Percentiles rank a stretch among this genome's conserved stretches.
These are phyloP conservation scores for Globisporangium solare DNA, from an alignment of 352 stramenopile species.

Conservation along the genomic window DNA sequence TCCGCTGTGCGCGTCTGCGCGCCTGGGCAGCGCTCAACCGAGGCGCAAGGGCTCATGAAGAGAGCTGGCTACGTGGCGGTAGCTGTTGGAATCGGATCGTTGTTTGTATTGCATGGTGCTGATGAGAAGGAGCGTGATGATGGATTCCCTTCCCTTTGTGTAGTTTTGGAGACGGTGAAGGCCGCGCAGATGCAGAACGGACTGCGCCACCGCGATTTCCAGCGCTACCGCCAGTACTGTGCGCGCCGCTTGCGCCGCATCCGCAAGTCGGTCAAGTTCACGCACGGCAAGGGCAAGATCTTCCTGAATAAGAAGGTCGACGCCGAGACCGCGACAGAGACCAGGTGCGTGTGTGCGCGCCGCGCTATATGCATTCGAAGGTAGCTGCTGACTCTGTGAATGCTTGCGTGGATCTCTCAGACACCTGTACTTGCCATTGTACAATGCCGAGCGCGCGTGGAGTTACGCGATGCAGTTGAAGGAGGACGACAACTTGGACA, in stretches of 20 bases:
- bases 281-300: conserved; percentile 82
- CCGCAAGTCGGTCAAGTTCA: conserved; percentile 86
- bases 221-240: conserved; percentile 91
- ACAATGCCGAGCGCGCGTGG: conserved; percentile 90
- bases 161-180: conserved; percentile 87
- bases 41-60: no score
- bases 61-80: no score
- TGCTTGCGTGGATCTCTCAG: conserved; percentile 6
- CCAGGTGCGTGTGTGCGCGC: conserved; percentile 23
- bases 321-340: conserved; percentile 62
- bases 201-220: conserved; percentile 87
- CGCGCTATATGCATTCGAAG: not conserved
- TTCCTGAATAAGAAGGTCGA: conserved; percentile 86
- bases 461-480: conserved; percentile 91
- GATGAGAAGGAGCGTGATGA: not conserved
- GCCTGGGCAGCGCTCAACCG: not conserved
- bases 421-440: conserved; percentile 83
- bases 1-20: not conserved
- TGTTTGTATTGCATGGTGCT: not conserved
- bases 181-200: conserved; percentile 88
- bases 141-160: not conserved
- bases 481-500: conserved; percentile 83
- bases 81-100: no score
- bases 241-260: conserved; percentile 79
- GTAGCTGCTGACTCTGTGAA: not conserved